These are phyloP conservation scores for Ligustrum vulgare DNA, from an alignment of 257 asterid genomes.

Conservation along the genomic window DNA sequence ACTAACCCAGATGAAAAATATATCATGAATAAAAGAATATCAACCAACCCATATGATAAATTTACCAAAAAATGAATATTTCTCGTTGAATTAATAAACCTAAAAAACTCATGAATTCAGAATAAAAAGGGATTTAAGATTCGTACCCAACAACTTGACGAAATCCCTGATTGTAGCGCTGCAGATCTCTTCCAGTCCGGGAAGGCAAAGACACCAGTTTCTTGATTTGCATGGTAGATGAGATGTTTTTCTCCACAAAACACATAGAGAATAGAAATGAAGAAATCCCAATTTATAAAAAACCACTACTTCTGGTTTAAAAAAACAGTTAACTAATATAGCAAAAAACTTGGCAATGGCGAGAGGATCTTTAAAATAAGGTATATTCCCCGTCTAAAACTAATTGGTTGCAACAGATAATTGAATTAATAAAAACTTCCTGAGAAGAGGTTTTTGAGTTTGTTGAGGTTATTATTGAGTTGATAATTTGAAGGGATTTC, in stretches of 20 bases:
- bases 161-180: conserved; percentile 67
- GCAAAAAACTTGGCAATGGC: background rate
- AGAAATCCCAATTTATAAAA: background rate
- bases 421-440: background rate
- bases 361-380: background rate
- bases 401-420: background rate
- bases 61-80: background rate
- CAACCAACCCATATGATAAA: background rate
- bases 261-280: background rate
- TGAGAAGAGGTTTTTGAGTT: background rate
- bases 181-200: conserved; percentile 71
- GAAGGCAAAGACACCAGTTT: conserved; percentile 48
- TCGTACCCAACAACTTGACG: conserved; percentile 86
- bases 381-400: background rate
- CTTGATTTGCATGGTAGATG: conserved; percentile 54
- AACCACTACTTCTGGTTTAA: background rate
- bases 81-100: background rate
- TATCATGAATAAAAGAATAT: background rate
- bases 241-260: background rate
- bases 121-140: conserved; percentile 2
- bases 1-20: background rate
- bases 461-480: background rate
- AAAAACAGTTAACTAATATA: background rate
- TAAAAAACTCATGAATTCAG: background rate
- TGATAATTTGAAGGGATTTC: background rate